Base-by-base conservation (phyloP, 2,329 filamentous ascomycete genomes). In the Plectosphaerella plurivora region DNA sequence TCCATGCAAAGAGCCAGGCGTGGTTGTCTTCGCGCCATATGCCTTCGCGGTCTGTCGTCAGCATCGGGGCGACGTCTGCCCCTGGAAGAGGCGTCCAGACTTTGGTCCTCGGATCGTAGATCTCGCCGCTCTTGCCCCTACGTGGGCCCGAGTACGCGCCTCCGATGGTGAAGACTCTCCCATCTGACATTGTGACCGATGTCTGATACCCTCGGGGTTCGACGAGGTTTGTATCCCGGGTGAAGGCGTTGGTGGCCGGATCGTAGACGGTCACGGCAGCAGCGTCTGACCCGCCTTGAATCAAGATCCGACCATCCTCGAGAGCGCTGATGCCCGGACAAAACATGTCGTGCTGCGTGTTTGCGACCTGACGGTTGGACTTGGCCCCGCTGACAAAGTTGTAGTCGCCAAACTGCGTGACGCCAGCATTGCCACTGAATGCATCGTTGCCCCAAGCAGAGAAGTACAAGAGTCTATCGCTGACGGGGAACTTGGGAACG, bases 151-250 rank as follows among this genome's bases (percentile, higher is more conserved):
- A 76, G 57, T 62, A 70, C 0, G 77, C 81, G 5, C 82, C 82
- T n/a, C 82, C 82, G 39, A 84, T 82, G 14, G 71, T 75, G 62
- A 84, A 85, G 20, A 83, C 72, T 0, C 72, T 67, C 5, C 81
- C 81, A 53, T 81, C 72, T 0, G 78, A 78, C 1, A 74, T 59
- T 0, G 74, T 79, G 0, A 73, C 66, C 0, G 75, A 73, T 0
- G 78, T 65, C 49, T 84, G 81, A 53, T 84, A 81, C 8, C 78
- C 77, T 22, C 80, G 75, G 9, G 66, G 58, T n/a, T 77, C 67
- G 11, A 66, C 62, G 76, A 82, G 76, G 48, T 71, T 57, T 0
- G 70, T 63, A 1, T 62, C 73, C 5, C 61, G 57, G 5, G 59
- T 63, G 71, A 76, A 82, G 1, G 49, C 53, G 22, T 70, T 61